A percentile compares a stretch with the other conserved stretches of the same genome.
Evolutionary conservation across 345 rosid species (phyloP).

Genomic region (Bruguiera gymnorhiza): DNA sequence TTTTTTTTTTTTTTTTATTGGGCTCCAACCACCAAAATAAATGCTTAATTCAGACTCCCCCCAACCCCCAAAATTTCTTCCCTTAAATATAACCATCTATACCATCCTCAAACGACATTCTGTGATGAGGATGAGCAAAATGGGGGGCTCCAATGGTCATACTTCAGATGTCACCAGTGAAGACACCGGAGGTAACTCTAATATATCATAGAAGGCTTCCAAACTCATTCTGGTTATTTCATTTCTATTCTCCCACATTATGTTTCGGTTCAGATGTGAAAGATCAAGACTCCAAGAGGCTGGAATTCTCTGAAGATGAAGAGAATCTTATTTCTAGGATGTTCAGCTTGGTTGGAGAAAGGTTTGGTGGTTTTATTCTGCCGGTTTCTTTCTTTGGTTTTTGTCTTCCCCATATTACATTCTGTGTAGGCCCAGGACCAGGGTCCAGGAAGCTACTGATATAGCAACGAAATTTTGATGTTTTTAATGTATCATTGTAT

Average conservation of each 20-base stretch:
- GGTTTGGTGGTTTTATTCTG: constrained; percentile 18
- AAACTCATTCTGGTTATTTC: background rate
- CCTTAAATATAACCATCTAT: background rate
- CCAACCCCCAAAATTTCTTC: background rate
- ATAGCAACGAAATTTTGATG: background rate
- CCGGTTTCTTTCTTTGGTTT: background rate
- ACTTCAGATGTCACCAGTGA: background rate
- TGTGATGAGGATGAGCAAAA: background rate
- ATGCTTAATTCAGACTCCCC: background rate
- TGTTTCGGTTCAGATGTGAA: constrained; percentile 2
- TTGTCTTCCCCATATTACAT: background rate
- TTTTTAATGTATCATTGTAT: background rate
- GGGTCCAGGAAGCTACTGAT: no score
- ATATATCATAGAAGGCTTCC: no score
- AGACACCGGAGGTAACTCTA: background rate
- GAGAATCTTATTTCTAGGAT: constrained; percentile 40
- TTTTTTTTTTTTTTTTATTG: background rate
- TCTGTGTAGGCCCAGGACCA: no score
- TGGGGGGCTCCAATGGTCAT: constrained; percentile 10
- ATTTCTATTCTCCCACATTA: background rate
- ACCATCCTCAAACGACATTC: background rate
- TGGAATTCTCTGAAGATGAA: constrained; percentile 49
- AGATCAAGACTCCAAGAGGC: constrained; percentile 7
- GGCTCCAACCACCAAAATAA: constrained; percentile 12
- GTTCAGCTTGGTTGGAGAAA: constrained; percentile 45